phyloP scores from a whole-genome alignment of 2,329 filamentous ascomycete species.

The Ophiosphaerella narmari region DNA sequence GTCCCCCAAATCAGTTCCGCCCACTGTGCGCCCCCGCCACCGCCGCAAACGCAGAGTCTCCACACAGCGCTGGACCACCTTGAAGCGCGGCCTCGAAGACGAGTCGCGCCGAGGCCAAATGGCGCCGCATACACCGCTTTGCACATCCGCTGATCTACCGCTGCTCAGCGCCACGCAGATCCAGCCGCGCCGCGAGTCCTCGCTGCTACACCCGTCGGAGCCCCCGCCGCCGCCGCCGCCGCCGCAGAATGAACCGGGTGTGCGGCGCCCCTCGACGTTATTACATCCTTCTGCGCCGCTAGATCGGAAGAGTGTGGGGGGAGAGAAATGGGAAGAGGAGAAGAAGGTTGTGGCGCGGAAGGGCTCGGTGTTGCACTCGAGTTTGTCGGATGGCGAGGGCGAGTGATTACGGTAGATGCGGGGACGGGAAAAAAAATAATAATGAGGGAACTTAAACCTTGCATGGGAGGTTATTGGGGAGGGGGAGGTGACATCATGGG shows the following conservation, averaged over 20 bases:
- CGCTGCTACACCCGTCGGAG: slow-evolving; percentile 25
- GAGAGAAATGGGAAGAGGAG: neutral
- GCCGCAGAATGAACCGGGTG: neutral
- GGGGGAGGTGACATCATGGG: neutral
- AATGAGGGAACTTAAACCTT: neutral
- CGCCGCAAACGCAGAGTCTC: slow-evolving; percentile 9
- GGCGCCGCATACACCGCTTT: neutral
- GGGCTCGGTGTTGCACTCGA: slow-evolving; percentile 3
- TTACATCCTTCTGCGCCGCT: too few species aligned
- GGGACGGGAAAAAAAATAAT: neutral
- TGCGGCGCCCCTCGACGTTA: too few species aligned
- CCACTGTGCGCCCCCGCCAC: neutral
- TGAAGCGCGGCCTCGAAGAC: slow-evolving; percentile 31
- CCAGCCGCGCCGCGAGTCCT: slow-evolving; percentile 4
- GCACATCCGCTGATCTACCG: neutral
- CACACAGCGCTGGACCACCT: slow-evolving; percentile 15
- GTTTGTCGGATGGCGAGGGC: slow-evolving; percentile 11
- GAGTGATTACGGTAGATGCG: neutral
- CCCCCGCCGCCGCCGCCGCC: neutral
- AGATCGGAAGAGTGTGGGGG: too few species aligned
- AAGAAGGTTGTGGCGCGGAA: neutral
- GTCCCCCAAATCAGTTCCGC: slow-evolving; percentile 20
- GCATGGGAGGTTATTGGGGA: neutral
- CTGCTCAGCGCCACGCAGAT: too few species aligned
- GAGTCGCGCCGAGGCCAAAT: slow-evolving; percentile 18